Base-by-base conservation (phyloP, 2,329 filamentous ascomycete genomes). In the Pseudogymnoascus sp. region DNA sequence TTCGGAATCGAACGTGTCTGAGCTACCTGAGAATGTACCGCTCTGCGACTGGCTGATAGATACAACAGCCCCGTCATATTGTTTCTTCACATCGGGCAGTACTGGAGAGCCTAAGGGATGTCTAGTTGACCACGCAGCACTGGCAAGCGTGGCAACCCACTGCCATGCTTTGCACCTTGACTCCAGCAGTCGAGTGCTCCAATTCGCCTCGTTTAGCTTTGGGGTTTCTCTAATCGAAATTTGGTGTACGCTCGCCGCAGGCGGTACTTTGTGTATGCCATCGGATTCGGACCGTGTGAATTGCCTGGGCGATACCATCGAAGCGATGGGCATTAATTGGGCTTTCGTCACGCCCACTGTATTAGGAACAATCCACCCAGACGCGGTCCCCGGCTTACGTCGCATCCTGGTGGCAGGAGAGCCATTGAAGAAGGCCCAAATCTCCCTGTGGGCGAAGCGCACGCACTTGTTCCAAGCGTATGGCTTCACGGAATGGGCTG, bases 321-420 rank as follows among this genome's bases (percentile, higher is more conserved):
- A 79, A 8, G 71, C 72, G 10, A 79, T 93, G 74, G 70, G 83
- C 4, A 83, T 92, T 2, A 69, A 64, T 21, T 67, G 64, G 62
- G 64, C 64, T 7, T 61, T 64, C 12, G 60, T 71, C 23, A 71
- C 69, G 21, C 69, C 70, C 1, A 66, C 68, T 8, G 90, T 96
- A 73, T 90, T 88, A 0, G 90, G 88, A 66, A 90, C 96, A 75
- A 78, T 96, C 63, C 95, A 90, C 0, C 91, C 92, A 0, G 93
- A 90, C 0, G 91, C 95, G 10, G 89, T 87, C 0, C 91, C 91
- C 8, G 21, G 42, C 11, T 14, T 47, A 47, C 42, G 5, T n/a
- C 21, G 36, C 6, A 5, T 68, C 11, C 16, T 64, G 6, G 34
- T 67, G 4, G 66, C 40, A 14, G 67, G 66, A 11, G 75, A 96